Percentiles rank a stretch among this genome's conserved stretches.
Conservation (phyloP, 192 early-diverging fungal species). For the Podila verticillata region DNA sequence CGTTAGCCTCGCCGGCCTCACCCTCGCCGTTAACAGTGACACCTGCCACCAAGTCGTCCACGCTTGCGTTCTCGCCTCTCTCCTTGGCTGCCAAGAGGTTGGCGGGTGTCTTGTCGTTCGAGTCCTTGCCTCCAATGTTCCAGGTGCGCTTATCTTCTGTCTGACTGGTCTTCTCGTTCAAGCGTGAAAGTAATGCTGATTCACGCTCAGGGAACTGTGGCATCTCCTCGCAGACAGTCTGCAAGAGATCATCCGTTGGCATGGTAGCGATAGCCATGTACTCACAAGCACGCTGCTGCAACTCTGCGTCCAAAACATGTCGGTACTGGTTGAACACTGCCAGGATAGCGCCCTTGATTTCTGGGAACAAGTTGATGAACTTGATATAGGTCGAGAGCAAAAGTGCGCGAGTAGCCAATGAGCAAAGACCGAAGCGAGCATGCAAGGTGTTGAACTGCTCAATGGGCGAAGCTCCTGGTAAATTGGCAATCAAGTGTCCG, state of each 20-base stretch:
- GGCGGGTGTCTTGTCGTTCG: conserved; percentile 70
- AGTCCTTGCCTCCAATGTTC: conserved; percentile 90
- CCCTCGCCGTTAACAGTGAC: conserved; percentile 24
- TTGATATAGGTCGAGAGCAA: conserved; percentile 94
- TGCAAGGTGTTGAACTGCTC: conserved; percentile 97
- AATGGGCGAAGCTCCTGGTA: conserved; percentile 83
- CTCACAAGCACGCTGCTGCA: conserved; percentile 98
- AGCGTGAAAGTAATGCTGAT: conserved; percentile 83
- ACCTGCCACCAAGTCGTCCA: conserved; percentile 31
- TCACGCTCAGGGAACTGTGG: conserved; percentile 96
- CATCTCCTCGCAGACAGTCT: conserved; percentile 98
- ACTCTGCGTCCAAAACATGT: conserved; percentile 91
- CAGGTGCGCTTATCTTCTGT: conserved; percentile 97
- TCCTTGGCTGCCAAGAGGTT: conserved; percentile 49
- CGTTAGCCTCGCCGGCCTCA: conserved; percentile 44
- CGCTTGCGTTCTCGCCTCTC: conserved; percentile 42
- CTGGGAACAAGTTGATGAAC: conserved; percentile 97
- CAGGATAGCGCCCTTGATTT: conserved; percentile 91
- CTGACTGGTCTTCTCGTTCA: conserved; percentile 88
- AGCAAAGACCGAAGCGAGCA: conserved; percentile 86
- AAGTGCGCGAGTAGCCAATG: conserved; percentile 82
- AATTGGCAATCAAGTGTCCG: conserved; percentile 94
- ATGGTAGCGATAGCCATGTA: conserved; percentile 88
- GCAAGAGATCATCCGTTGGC: conserved; percentile 88
- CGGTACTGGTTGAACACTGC: conserved; percentile 89